phyloP scores from a whole-genome alignment of 306 rosid genomes.

The Hippophae tibetana region DNA sequence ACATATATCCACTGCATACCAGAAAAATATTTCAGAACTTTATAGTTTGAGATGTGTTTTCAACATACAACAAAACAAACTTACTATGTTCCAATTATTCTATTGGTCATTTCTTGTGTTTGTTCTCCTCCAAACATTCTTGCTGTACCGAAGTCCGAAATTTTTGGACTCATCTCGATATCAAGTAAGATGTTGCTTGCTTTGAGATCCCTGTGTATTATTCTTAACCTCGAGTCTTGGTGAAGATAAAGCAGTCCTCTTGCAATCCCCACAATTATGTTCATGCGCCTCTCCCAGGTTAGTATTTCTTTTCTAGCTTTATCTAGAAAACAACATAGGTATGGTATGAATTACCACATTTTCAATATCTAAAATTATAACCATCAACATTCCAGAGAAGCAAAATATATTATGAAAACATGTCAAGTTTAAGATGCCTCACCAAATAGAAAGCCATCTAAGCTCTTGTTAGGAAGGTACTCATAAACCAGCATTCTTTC shows the following conservation, averaged over 20 bases:
- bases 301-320: slow-evolving; percentile 1
- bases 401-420: background rate
- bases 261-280: slow-evolving; percentile 12
- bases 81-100: slow-evolving; percentile 17
- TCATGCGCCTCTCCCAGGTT: slow-evolving; percentile 1
- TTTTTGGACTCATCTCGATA: slow-evolving; percentile 10
- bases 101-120: background rate
- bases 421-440: background rate
- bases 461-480: slow-evolving; percentile 11
- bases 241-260: slow-evolving; percentile 17
- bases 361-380: background rate
- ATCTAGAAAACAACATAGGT: background rate
- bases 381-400: background rate
- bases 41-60: background rate
- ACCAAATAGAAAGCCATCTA: slow-evolving; percentile 8
- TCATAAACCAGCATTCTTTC: slow-evolving; percentile 12
- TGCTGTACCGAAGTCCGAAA: slow-evolving; percentile 14
- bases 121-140: slow-evolving; percentile 9
- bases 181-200: slow-evolving; percentile 9
- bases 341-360: background rate
- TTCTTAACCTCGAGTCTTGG: slow-evolving; percentile 14
- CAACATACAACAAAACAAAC: background rate
- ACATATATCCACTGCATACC: slow-evolving; percentile 44
- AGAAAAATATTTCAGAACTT: background rate
- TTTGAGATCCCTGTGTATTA: slow-evolving; percentile 14